Evolutionary conservation across 805 yeast genomes (phyloP).

Genomic region (Saturnispora saitoi): DNA sequence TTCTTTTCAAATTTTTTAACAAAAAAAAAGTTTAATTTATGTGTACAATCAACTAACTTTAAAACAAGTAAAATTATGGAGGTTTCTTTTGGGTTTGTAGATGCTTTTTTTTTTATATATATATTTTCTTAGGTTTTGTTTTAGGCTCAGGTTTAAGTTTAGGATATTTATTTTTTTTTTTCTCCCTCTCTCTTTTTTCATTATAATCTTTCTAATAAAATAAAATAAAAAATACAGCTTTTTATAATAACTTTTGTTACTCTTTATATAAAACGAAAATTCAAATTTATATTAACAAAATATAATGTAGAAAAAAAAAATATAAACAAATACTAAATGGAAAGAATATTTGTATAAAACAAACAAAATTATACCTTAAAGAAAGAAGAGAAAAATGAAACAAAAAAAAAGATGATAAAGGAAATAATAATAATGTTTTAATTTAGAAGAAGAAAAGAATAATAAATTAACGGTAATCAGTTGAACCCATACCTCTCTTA

Average conservation of each 20-base stretch:
- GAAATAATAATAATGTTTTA: not conserved
- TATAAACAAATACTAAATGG: not conserved
- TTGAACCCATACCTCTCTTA: slow-evolving; percentile 92
- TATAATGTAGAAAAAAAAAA: not conserved
- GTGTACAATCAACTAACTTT: not conserved
- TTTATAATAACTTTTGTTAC: too few species aligned
- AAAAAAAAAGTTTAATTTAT: not conserved
- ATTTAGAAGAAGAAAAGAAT: not conserved
- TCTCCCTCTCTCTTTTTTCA: too few species aligned
- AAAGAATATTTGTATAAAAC: not conserved
- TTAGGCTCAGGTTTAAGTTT: not conserved
- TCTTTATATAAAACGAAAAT: not conserved
- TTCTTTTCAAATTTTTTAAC: not conserved
- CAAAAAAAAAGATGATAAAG: too few species aligned
- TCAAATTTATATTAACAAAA: not conserved
- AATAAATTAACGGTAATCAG: slow-evolving; percentile 58
- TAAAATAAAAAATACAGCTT: too few species aligned
- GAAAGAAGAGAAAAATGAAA: not conserved
- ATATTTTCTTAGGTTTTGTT: too few species aligned
- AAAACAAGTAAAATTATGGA: too few species aligned
- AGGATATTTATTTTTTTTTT: too few species aligned
- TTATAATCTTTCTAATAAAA: too few species aligned
- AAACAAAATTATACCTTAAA: not conserved
- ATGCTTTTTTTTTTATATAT: too few species aligned
- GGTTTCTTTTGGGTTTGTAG: not conserved